These are phyloP conservation scores for Somion occarium DNA, from an alignment of 1,284 basidiomycete species.

Conservation along the genomic window DNA sequence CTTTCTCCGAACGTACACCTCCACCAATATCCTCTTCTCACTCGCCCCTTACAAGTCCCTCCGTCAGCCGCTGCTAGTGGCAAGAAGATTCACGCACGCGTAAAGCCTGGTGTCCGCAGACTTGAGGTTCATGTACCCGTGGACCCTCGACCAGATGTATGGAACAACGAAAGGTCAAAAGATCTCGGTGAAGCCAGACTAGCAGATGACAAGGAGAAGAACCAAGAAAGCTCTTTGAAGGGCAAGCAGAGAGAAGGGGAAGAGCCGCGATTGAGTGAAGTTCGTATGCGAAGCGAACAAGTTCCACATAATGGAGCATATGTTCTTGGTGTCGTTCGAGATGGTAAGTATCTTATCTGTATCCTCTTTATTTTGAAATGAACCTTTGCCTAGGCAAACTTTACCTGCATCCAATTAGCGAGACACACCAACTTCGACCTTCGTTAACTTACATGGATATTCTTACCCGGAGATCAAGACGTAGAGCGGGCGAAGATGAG, in stretches of 20 bases:
- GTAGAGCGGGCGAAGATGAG: conserved; percentile 53
- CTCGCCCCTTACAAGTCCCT: conserved; percentile 44
- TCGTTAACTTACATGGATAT: conserved; percentile 75
- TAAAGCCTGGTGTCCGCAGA: conserved; percentile 56
- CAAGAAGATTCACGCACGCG: conserved; percentile 67
- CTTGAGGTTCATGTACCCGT: conserved; percentile 75
- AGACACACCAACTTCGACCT: conserved; percentile 76
- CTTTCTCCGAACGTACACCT: conserved; percentile 62
- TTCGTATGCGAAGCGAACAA: conserved; percentile 68
- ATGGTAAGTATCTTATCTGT: conserved; percentile 49
- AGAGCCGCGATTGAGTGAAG: conserved; percentile 58
- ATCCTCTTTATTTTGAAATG: background rate
- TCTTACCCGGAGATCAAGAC: conserved; percentile 57
- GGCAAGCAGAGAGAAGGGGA: conserved; percentile 40
- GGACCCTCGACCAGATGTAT: conserved; percentile 72
- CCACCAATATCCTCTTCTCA: conserved; percentile 75
- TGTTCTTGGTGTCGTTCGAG: conserved; percentile 68
- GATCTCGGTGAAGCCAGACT: conserved; percentile 57
- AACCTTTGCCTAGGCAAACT: conserved; percentile 46
- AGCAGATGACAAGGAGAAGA: conserved; percentile 73
- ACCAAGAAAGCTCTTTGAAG: conserved; percentile 42
- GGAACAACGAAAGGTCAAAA: conserved; percentile 64
- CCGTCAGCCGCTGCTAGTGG: conserved; percentile 66
- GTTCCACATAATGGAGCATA: conserved; percentile 59
- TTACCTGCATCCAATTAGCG: conserved; percentile 71